phyloP scores from a whole-genome alignment of 148 eudicot genomes.

The Arbutus unedo region DNA sequence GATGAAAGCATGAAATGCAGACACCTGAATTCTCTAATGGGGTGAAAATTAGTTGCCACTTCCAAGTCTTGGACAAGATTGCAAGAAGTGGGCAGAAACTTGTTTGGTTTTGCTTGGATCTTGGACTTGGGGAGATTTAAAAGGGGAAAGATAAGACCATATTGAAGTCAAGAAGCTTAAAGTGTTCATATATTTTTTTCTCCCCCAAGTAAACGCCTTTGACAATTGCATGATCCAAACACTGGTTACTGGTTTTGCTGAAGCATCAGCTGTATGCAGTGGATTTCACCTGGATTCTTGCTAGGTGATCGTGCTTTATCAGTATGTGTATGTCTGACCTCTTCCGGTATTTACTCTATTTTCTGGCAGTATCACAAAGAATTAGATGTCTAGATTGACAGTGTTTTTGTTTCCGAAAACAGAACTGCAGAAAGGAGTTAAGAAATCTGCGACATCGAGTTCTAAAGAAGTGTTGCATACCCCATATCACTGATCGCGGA shows the following conservation, averaged over 20 bases:
- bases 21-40: neutral
- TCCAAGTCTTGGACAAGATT: neutral
- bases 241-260: neutral
- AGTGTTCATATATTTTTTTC: neutral
- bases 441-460: neutral
- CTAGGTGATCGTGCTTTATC: neutral
- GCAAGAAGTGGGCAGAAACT: neutral
- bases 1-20: neutral
- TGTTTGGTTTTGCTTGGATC: neutral
- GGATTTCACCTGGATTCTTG: neutral
- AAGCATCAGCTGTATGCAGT: neutral
- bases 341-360: neutral
- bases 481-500: neutral
- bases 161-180: neutral
- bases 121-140: neutral
- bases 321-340: neutral
- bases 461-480: neutral
- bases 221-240: neutral
- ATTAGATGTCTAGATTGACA: neutral
- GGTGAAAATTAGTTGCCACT: neutral
- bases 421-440: neutral
- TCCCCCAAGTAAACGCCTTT: neutral
- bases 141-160: neutral
- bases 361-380: neutral
- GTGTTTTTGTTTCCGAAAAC: neutral